Conservation (phyloP, 805 yeast species). For the Dipodascopsis tothii region DNA sequence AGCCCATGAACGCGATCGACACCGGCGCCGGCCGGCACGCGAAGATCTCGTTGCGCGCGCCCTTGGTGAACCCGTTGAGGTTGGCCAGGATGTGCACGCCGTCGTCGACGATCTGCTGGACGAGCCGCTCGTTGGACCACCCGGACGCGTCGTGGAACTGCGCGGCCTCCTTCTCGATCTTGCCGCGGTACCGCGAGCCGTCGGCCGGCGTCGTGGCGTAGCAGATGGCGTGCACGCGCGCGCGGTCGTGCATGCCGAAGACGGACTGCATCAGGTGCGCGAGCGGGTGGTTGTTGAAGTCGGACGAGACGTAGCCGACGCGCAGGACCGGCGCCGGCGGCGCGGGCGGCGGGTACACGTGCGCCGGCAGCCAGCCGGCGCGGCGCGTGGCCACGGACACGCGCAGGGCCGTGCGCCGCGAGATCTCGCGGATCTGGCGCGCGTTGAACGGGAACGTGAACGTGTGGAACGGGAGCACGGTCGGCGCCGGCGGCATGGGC, state of each 20-base stretch:
- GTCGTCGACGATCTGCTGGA: conserved; percentile 27
- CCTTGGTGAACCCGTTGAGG: conserved; percentile 32
- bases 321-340: conserved; percentile 24
- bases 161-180: conserved; percentile 26
- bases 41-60: conserved; percentile 31
- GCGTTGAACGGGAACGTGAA: conserved; percentile 29
- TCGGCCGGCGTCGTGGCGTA: conserved; percentile 30
- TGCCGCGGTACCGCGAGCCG: conserved; percentile 25
- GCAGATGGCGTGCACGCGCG: conserved; percentile 26
- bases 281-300: conserved; percentile 31
- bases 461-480: conserved; percentile 31
- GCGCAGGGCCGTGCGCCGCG: conserved; percentile 27
- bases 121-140: conserved; percentile 26
- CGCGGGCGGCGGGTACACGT: conserved; percentile 30
- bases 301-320: conserved; percentile 32
- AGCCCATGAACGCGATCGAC: conserved; percentile 31
- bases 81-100: conserved; percentile 31
- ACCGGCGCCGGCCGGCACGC: conserved; percentile 32
- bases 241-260: conserved; percentile 29
- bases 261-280: conserved; percentile 33
- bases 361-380: conserved; percentile 27
- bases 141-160: conserved; percentile 26
- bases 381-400: conserved; percentile 24
- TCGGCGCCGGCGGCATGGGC: conserved; percentile 28
- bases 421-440: conserved; percentile 25